Conservation (phyloP, 805 yeast genomes). For the Suhomyces tanzawaensis region DNA sequence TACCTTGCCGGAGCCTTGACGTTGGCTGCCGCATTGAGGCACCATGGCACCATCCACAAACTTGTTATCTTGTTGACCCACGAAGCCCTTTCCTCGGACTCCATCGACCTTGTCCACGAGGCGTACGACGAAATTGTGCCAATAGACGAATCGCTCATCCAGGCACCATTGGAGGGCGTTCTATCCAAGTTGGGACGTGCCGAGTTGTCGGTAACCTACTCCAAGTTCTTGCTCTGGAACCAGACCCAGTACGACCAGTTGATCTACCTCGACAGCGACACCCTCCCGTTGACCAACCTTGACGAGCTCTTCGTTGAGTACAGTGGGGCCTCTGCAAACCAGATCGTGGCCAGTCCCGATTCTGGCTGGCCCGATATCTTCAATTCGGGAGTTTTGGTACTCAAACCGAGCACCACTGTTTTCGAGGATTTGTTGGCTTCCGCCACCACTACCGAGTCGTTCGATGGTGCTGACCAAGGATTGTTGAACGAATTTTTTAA, state of each 20-base stretch:
- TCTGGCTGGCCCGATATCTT: slow-evolving; percentile 35
- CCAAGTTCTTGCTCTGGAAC: slow-evolving; percentile 28
- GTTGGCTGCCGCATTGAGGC: slow-evolving; percentile 23
- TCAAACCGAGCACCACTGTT: slow-evolving; percentile 19
- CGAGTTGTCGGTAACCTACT: slow-evolving; percentile 26
- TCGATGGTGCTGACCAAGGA: slow-evolving; percentile 41
- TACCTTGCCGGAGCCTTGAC: slow-evolving; percentile 39
- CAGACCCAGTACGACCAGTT: slow-evolving; percentile 20
- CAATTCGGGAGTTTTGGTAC: slow-evolving; percentile 27
- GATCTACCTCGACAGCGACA: slow-evolving; percentile 28
- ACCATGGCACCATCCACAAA: slow-evolving; percentile 15
- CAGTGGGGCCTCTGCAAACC: slow-evolving; percentile 7
- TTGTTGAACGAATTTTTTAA: slow-evolving; percentile 34
- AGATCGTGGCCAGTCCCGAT: slow-evolving; percentile 27
- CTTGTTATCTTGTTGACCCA: slow-evolving; percentile 20
- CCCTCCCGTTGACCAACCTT: slow-evolving; percentile 22
- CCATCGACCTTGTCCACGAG: slow-evolving; percentile 17
- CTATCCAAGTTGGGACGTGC: slow-evolving; percentile 21
- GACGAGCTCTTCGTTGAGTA: slow-evolving; percentile 22
- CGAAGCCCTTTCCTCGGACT: slow-evolving; percentile 13
- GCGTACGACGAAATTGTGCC: slow-evolving; percentile 27
- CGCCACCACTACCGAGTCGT: slow-evolving; percentile 12
- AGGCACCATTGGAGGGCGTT: slow-evolving; percentile 20
- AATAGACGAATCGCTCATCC: slow-evolving; percentile 16
- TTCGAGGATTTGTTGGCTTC: slow-evolving; percentile 17